Percentiles rank a stretch among this genome's conserved stretches.
These are phyloP conservation scores for Trichosanthes cucumerina DNA, from an alignment of 306 rosid species.

Conservation along the genomic window DNA sequence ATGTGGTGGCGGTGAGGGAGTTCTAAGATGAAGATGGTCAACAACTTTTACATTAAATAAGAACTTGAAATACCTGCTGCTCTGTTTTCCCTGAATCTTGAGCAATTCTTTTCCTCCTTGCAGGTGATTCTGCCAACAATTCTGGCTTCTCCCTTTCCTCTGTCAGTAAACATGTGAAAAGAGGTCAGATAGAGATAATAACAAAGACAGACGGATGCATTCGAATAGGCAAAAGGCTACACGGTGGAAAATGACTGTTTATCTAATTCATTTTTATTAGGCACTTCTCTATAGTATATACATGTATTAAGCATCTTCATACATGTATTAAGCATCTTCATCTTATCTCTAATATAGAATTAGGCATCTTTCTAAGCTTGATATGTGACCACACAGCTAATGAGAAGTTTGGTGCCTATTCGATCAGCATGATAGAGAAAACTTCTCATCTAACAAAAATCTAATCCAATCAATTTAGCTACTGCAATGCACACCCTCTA, in stretches of 20 bases:
- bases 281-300: not conserved
- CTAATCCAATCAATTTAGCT: not conserved
- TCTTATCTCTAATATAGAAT: not conserved
- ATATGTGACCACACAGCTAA: not conserved
- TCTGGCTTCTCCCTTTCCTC: conserved; percentile 98
- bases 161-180: conserved; percentile 29
- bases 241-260: not conserved
- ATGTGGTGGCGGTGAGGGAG: not conserved
- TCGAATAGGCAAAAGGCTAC: not conserved
- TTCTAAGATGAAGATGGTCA: not conserved
- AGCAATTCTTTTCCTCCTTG: conserved; percentile 84
- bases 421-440: not conserved
- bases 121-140: conserved; percentile 80
- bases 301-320: not conserved
- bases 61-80: conserved; percentile 54
- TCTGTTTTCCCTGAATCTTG: conserved; percentile 89
- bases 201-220: not conserved
- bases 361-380: not conserved
- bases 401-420: not conserved
- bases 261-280: not conserved
- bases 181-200: not conserved
- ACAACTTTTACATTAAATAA: not conserved
- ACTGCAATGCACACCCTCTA: not conserved
- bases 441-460: not conserved
- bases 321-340: not conserved